Evolutionary conservation across 768 basidiomycete genomes (phyloP), one percentile per base, ranked within the genome.

Genomic region (Lactarius sanguifluus): DNA sequence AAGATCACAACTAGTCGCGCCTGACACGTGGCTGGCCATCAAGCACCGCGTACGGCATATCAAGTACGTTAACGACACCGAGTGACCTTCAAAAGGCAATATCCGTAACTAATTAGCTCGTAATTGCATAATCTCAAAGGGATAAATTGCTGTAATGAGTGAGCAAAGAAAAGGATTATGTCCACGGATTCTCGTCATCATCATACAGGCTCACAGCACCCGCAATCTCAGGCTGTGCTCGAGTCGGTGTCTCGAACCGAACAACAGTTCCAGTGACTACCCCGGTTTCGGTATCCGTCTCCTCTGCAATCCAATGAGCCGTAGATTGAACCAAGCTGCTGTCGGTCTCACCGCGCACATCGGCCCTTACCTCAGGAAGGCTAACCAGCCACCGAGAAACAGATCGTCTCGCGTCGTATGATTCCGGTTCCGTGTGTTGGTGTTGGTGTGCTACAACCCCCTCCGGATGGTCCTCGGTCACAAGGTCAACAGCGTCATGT

Each of bases 401-500:
- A 71, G 81, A 79, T 70, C 85, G 72, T 23, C 77, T 82, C 5
- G 81, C 75, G 36, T 67, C 71, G 38, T 70, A 72, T 40, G 72
- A 69, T 71, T 80, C 77, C n/a, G 88, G 86, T 69, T 89, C 88
- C 28, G 87, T 89, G 65, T 83, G 85, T 62, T 83, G 75, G 45
- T 87, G 78, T 68, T 88, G 86, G 54, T 81, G 79, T 32, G 77
- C 75, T 71, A 80, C 78, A 34, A 83, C 84, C 64, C 82, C 81
- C 67, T 85, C 81, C 36, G 81, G 84, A 4, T n/a, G n/a, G 86
- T 86, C 90, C 72, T 91, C 90, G 0, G 96, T 86, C 5, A 98
- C 83, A 20, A 99, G 80, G 72, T 99, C 96, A 1, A 98, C 88
- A 1, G 96, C 95, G 69, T 98, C 91, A 2, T 85, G 82, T 16